Evolutionary conservation across 129 eudicot species (phyloP), one percentile per base, ranked within the genome.

Genomic region (Cynara cardunculus): DNA sequence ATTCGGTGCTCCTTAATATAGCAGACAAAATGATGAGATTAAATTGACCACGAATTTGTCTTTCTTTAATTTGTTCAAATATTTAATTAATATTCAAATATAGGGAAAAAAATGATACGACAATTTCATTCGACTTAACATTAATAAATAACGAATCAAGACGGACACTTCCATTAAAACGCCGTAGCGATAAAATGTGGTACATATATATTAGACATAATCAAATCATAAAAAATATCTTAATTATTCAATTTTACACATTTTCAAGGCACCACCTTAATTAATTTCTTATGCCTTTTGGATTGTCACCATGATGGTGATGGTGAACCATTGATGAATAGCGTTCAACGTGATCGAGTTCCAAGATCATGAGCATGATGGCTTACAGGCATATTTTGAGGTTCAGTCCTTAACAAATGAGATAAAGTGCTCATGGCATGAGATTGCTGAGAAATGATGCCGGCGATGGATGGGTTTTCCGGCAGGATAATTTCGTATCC

Each of bases 401-500:
- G 65, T 49, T 49, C 46, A 7, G 4, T 35, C 26, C 9, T 75
- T 44, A 85, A 28, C 62, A 81, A 39, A 64, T 82, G 87, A 13
- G 90, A 77, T 30, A 87, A 34, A 18, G 86, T 71, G 2, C 35
- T 80, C 93, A 89, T 86, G 67, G 88, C 89, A 34, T 83, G 89
- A 28, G 95, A 85, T 31, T 92, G 97, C 19, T 78, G 62, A 3
- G 93, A 85, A 61, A 92, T 92, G 25, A 88, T 72, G 53, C 71
- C 44, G 0, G 61, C 80, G 0, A 91, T 92, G 0, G 97, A 78
- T 0, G 90, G 94, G 59, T 61, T 85, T 22, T 88, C 82, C 0
- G 91, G 59, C 74, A 92, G 64, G 5, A 86, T 78, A 11, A 92
- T 86, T 37, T 80, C 86, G 13, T 92, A 92, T 9, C 97, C 97